A percentile compares a stretch with the other conserved stretches of the same genome.
These are phyloP conservation scores for Cladobotryum mycophilum DNA, from an alignment of 2,329 filamentous ascomycete species.

Conservation along the genomic window DNA sequence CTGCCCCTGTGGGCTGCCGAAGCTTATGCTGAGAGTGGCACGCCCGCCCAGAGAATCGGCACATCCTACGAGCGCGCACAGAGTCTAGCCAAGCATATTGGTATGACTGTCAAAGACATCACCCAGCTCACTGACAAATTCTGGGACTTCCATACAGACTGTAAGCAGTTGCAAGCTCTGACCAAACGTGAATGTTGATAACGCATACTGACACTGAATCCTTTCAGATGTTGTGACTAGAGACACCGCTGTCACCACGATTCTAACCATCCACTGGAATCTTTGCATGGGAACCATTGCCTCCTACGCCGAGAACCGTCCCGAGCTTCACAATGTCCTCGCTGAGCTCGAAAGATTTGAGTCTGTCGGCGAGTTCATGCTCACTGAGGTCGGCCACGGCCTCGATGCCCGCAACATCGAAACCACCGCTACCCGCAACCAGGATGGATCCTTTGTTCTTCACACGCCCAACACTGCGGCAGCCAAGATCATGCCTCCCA, in stretches of 20 bases:
- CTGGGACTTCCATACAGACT: no score
- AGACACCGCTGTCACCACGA: constrained; percentile 17
- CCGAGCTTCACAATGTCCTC: no score
- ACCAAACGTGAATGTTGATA: no score
- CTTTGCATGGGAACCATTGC: constrained; percentile 24
- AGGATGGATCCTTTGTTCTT: constrained; percentile 28
- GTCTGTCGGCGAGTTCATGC: constrained; percentile 28
- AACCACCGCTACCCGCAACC: constrained; percentile 28
- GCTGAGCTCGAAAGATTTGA: constrained; percentile 16
- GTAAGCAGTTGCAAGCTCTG: no score
- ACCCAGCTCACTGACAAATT: no score
- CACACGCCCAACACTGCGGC: constrained; percentile 25
- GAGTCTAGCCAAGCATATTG: no score
- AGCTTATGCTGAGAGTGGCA: no score
- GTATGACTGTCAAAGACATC: no score
- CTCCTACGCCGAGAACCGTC: not conserved
- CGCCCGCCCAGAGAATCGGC: no score
- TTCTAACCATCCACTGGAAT: constrained; percentile 27
- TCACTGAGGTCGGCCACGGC: constrained; percentile 35
- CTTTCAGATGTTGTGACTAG: not conserved
- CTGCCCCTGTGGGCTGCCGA: no score
- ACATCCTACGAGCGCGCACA: no score
- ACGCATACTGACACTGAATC: no score
- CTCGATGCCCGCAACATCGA: constrained; percentile 33
- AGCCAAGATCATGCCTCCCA: constrained; percentile 27